A percentile compares a stretch with the other conserved stretches of the same genome.
Evolutionary conservation across 257 asterid species (phyloP).

Genomic region (Capsicum chinense): DNA sequence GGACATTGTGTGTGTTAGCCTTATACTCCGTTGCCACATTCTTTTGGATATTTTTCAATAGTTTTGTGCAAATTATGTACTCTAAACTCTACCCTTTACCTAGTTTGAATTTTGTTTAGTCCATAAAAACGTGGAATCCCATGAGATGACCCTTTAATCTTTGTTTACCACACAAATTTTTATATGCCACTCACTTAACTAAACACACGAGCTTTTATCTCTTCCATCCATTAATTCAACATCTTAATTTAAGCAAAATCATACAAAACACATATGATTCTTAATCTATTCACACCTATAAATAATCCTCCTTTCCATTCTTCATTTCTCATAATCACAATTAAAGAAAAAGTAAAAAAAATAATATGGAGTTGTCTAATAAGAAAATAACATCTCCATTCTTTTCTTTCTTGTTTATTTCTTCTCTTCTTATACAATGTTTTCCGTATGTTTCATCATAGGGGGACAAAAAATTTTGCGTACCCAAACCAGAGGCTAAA

Average conservation of each 20-base stretch:
- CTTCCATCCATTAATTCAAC: background rate
- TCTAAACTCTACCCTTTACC: too few species aligned
- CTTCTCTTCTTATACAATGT: slow-evolving; percentile 34
- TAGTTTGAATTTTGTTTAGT: too few species aligned
- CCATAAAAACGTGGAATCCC: too few species aligned
- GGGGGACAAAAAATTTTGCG: slow-evolving; percentile 61
- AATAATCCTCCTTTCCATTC: background rate
- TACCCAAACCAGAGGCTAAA: slow-evolving; percentile 51
- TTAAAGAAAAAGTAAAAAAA: background rate
- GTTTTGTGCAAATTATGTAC: background rate
- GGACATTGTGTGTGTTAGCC: too few species aligned
- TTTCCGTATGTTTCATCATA: slow-evolving; percentile 42
- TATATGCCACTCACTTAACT: background rate
- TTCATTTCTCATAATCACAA: background rate
- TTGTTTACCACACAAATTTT: background rate
- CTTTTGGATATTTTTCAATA: background rate
- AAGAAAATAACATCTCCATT: slow-evolving; percentile 29
- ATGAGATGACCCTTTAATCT: too few species aligned
- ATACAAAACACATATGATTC: background rate
- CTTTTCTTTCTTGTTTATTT: slow-evolving; percentile 38
- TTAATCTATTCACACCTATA: background rate
- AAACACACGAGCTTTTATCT: background rate
- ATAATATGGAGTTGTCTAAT: slow-evolving; percentile 33
- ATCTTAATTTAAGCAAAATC: background rate
- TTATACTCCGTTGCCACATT: background rate